Evolutionary conservation across 139 green algal species (phyloP).

Genomic region (Chlorella sp.): DNA sequence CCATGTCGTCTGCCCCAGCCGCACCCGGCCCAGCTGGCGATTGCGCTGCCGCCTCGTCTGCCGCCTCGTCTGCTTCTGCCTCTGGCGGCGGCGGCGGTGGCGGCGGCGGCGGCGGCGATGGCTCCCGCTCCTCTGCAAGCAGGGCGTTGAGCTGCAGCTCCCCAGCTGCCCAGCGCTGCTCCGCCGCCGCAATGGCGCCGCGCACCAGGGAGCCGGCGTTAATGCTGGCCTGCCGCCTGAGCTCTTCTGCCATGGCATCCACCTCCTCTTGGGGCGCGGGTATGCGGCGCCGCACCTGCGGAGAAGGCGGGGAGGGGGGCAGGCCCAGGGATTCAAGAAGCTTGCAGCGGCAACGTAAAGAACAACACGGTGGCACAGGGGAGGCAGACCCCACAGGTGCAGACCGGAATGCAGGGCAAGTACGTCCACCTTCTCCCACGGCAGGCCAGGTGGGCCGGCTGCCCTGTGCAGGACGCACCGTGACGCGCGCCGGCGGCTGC

Average conservation of each 20-base stretch:
- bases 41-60: neutral
- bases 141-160: neutral
- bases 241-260: neutral
- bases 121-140: neutral
- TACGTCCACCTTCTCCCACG: too few relatives aligned
- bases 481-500: neutral
- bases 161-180: neutral
- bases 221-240: neutral
- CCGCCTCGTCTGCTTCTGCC: neutral
- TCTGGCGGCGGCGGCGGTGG: neutral
- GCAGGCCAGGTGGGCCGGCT: too few relatives aligned
- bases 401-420: too few relatives aligned
- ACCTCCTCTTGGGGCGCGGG: neutral
- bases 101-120: neutral
- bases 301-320: neutral
- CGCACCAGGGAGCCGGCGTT: neutral
- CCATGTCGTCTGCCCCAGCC: neutral
- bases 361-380: too few relatives aligned
- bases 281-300: slow-evolving; percentile 12
- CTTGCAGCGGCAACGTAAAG: too few relatives aligned
- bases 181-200: neutral
- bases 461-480: neutral
- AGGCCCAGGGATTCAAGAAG: too few relatives aligned
- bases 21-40: neutral
- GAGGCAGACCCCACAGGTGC: too few relatives aligned